A percentile compares a stretch with the other conserved stretches of the same genome.
Conservation (phyloP, 1,139 yeast genomes). For the Protomyces arabidopsidicola region DNA sequence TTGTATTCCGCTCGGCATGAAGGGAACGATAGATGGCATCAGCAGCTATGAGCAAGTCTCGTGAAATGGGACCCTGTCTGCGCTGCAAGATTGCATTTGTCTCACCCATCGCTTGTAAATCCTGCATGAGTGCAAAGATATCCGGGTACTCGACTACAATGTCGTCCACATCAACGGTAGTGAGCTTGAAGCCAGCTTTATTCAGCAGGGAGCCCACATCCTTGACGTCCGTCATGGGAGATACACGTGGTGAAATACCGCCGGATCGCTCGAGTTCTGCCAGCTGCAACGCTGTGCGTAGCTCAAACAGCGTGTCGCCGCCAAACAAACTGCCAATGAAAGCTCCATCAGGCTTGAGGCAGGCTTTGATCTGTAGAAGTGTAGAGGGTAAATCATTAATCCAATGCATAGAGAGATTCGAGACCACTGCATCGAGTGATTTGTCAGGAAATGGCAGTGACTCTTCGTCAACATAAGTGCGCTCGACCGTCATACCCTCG, state of each 20-base stretch:
- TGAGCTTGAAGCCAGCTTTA: constrained; percentile 70
- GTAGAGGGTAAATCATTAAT: constrained; percentile 72
- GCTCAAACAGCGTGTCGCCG: constrained; percentile 76
- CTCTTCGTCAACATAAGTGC: constrained; percentile 66
- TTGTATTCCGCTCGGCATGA: constrained; percentile 56
- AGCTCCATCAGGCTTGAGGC: constrained; percentile 74
- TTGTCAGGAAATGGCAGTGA: constrained; percentile 37
- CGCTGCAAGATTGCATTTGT: constrained; percentile 64
- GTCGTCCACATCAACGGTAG: constrained; percentile 82
- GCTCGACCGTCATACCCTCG: constrained; percentile 45
- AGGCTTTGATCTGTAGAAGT: constrained; percentile 53
- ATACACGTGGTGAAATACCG: constrained; percentile 72
- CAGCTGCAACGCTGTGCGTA: constrained; percentile 71
- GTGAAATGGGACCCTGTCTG: constrained; percentile 46
- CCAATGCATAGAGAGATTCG: constrained; percentile 78
- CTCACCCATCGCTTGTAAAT: constrained; percentile 79
- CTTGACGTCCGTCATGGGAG: constrained; percentile 73
- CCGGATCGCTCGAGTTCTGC: constrained; percentile 79
- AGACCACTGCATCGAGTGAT: constrained; percentile 65
- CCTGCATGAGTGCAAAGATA: constrained; percentile 60
- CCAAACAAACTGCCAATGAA: constrained; percentile 81
- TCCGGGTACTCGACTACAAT: constrained; percentile 79
- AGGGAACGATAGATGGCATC: constrained; percentile 66
- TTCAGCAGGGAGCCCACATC: constrained; percentile 71
- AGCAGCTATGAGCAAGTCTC: constrained; percentile 68